phyloP scores from a whole-genome alignment of 179 eudicot genomes.

The Silene noctiflora region DNA sequence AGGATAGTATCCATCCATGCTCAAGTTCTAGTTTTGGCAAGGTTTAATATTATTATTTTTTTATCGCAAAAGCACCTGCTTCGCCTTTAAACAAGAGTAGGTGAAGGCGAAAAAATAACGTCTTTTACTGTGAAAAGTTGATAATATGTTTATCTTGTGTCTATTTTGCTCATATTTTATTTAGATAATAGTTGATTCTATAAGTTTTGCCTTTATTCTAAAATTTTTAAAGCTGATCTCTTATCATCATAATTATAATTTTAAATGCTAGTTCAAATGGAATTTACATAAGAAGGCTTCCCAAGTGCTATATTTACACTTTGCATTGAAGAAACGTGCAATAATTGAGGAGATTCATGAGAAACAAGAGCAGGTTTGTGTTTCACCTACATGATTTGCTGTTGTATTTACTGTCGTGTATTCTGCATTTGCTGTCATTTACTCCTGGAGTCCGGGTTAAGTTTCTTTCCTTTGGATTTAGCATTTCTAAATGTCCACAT shows the following conservation, averaged over 20 bases:
- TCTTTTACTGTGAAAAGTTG: constrained; percentile 2
- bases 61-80: neutral
- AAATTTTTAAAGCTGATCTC: constrained; percentile 19
- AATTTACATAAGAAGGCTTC: constrained; percentile 85
- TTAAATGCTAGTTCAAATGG: constrained; percentile 85
- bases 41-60: neutral
- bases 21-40: neutral
- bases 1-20: neutral
- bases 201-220: neutral
- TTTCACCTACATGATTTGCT: constrained; percentile 9
- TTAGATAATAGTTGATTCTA: neutral
- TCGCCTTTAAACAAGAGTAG: neutral
- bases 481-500: constrained; percentile 2
- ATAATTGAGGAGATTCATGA: constrained; percentile 91
- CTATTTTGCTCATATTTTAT: neutral
- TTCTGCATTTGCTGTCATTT: neutral
- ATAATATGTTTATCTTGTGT: neutral
- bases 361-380: constrained; percentile 93
- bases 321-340: constrained; percentile 86
- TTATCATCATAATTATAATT: constrained; percentile 7
- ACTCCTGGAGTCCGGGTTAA: neutral
- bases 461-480: neutral
- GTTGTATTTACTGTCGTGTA: too few species aligned
- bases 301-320: constrained; percentile 84
- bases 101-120: neutral